These are phyloP conservation scores for Euryodendron excelsum DNA, from an alignment of 148 eudicot genomes.

Conservation along the genomic window DNA sequence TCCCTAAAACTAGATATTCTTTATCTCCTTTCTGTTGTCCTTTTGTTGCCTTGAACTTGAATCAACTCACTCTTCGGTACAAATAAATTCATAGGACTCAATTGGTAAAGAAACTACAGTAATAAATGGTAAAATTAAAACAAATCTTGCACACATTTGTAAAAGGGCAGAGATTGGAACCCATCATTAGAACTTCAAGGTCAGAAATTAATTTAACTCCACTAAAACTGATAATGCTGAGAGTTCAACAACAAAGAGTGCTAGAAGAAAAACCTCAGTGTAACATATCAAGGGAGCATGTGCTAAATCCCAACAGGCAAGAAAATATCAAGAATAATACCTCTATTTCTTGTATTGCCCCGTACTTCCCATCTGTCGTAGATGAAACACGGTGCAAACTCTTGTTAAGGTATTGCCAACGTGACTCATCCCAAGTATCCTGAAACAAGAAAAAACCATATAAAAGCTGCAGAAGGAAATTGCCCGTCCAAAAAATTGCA, in stretches of 20 bases:
- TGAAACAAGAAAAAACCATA: slow-evolving; percentile 25
- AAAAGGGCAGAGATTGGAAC: background rate
- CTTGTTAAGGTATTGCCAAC: slow-evolving; percentile 71
- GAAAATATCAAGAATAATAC: slow-evolving; percentile 33
- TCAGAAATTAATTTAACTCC: background rate
- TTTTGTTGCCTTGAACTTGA: background rate
- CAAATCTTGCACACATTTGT: background rate
- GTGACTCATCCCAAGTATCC: slow-evolving; percentile 84
- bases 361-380: slow-evolving; percentile 83
- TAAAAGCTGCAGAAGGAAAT: background rate
- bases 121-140: background rate
- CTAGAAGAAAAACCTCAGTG: background rate
- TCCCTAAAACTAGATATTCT: background rate
- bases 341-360: slow-evolving; percentile 62
- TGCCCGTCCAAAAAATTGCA: background rate
- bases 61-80: background rate
- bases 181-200: too few species aligned
- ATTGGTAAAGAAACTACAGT: background rate
- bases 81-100: background rate
- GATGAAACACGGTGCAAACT: slow-evolving; percentile 83
- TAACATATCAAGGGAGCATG: background rate
- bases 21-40: background rate
- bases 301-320: slow-evolving; percentile 1
- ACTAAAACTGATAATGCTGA: background rate
- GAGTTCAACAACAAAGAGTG: background rate